These are phyloP conservation scores for Phytophthora syringae DNA, from an alignment of 352 stramenopile genomes.

Conservation along the genomic window DNA sequence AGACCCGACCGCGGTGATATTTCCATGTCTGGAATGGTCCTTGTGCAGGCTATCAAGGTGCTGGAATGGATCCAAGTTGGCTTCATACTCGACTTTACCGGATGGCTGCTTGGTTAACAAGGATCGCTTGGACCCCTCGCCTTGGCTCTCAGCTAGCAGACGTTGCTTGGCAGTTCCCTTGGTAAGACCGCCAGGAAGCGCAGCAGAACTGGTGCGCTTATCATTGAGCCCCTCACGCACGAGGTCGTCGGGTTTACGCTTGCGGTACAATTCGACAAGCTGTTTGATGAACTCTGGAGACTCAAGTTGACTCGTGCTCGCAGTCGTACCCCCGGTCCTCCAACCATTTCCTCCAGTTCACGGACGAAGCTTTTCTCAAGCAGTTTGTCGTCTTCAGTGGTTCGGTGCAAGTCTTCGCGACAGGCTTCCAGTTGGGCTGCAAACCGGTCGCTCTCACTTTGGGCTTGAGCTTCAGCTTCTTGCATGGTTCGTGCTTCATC, in stretches of 20 bases:
- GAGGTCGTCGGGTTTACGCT: slow-evolving; percentile 66
- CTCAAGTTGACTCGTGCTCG: slow-evolving; percentile 28
- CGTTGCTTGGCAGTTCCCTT: slow-evolving; percentile 55
- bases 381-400: slow-evolving; percentile 73
- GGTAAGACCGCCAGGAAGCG: slow-evolving; percentile 10
- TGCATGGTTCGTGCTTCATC: slow-evolving; percentile 28
- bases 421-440: slow-evolving; percentile 53
- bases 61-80: slow-evolving; percentile 79
- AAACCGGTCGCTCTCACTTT: slow-evolving; percentile 62
- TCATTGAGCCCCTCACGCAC: slow-evolving; percentile 26
- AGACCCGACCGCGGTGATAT: background rate
- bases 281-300: slow-evolving; percentile 73
- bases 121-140: slow-evolving; percentile 37
- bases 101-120: slow-evolving; percentile 37
- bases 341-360: slow-evolving; percentile 78
- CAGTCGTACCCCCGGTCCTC: slow-evolving; percentile 20
- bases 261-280: slow-evolving; percentile 80
- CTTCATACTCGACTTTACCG: slow-evolving; percentile 38
- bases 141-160: slow-evolving; percentile 45
- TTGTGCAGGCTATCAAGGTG: slow-evolving; percentile 53
- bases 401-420: slow-evolving; percentile 70
- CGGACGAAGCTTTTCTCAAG: slow-evolving; percentile 67
- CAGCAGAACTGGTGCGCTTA: slow-evolving; percentile 18
- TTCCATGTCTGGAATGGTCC: slow-evolving; percentile 13
- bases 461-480: slow-evolving; percentile 24